Conservation (phyloP, 306 rosid genomes). For the Cercis canadensis region DNA sequence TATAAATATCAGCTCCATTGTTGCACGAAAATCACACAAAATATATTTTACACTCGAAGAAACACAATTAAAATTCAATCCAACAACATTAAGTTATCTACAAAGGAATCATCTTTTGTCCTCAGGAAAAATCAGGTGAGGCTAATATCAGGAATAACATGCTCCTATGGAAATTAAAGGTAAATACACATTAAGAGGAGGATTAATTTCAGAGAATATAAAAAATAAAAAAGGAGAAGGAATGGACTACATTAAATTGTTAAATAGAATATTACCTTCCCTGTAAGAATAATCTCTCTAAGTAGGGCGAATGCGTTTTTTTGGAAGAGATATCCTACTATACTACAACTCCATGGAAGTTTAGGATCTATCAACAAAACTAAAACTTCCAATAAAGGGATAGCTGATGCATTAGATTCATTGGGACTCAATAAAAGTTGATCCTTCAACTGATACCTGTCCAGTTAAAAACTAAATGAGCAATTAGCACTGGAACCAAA, state of each 20-base stretch:
- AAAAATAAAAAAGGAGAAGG: conserved; percentile 4
- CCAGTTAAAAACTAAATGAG: conserved; percentile 46
- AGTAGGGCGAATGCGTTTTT: conserved; percentile 66
- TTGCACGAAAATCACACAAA: too few relatives aligned
- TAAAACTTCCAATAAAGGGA: conserved; percentile 71
- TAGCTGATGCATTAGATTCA: conserved; percentile 54
- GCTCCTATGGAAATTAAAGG: background rate
- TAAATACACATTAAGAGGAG: background rate
- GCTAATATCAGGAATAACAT: background rate
- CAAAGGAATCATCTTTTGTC: background rate
- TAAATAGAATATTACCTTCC: conserved; percentile 61
- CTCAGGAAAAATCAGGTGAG: conserved; percentile 9
- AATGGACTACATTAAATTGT: background rate
- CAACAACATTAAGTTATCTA: too few relatives aligned
- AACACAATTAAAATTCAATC: too few relatives aligned
- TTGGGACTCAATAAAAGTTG: conserved; percentile 63
- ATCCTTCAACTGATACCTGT: conserved; percentile 71
- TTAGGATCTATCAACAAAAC: conserved; percentile 68
- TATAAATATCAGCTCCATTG: too few relatives aligned
- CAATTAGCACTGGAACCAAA: conserved; percentile 27
- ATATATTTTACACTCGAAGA: too few relatives aligned
- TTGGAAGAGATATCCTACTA: conserved; percentile 70
- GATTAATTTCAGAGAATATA: conserved; percentile 7
- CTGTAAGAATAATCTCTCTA: conserved; percentile 75
- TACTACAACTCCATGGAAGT: conserved; percentile 90